Evolutionary conservation across 352 stramenopile genomes (phyloP).

Genomic region (Aphanomyces invadans): DNA sequence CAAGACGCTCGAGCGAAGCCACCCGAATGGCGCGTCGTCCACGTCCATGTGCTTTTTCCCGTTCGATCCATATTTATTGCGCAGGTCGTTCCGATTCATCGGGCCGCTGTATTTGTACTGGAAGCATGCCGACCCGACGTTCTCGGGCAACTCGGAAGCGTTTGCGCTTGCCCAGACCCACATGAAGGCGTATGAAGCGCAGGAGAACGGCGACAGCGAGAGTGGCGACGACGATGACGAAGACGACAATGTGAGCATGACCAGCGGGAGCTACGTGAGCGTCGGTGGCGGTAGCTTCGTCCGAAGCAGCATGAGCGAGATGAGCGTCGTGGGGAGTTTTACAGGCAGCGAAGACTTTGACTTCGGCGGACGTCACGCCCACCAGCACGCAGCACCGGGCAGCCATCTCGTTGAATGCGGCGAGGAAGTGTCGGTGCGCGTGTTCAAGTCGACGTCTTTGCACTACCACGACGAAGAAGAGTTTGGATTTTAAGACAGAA

Average conservation of each 20-base stretch:
- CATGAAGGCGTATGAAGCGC: conserved; percentile 47
- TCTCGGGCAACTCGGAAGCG: conserved; percentile 54
- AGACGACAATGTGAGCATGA: conserved; percentile 55
- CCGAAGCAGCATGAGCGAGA: conserved; percentile 10
- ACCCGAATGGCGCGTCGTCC: neutral
- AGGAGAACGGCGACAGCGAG: conserved; percentile 37
- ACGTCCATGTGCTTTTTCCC: conserved; percentile 89
- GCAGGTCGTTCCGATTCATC: conserved; percentile 89
- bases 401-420: neutral
- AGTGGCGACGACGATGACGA: conserved; percentile 30
- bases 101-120: conserved; percentile 92
- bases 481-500: conserved; percentile 22
- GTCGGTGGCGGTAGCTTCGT: neutral
- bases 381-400: neutral
- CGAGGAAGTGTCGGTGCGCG: conserved; percentile 21
- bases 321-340: conserved; percentile 18
- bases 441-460: conserved; percentile 5
- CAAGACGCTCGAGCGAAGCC: conserved; percentile 20
- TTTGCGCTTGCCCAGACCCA: conserved; percentile 55
- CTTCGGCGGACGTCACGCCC: neutral
- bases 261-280: conserved; percentile 54
- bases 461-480: conserved; percentile 25
- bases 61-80: conserved; percentile 95
- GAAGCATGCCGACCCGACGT: conserved; percentile 81
- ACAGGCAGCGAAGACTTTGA: conserved; percentile 24